phyloP scores from a whole-genome alignment of 495 filamentous ascomycete genomes.

The Aspergillus hancockii region DNA sequence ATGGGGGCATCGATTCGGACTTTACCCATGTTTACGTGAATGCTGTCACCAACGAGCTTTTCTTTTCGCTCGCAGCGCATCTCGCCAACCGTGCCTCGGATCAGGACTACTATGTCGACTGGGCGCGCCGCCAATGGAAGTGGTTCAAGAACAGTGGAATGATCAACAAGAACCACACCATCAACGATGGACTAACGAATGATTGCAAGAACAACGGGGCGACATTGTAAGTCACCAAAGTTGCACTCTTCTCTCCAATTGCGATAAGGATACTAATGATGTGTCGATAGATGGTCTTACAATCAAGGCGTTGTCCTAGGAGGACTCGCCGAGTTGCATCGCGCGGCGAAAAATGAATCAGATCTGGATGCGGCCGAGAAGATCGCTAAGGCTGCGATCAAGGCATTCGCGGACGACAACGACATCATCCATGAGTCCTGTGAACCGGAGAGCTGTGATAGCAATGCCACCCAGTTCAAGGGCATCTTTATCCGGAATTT shows the following conservation, averaged over 20 bases:
- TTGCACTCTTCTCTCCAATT: background rate
- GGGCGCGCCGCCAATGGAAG: slow-evolving; percentile 59
- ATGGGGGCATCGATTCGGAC: slow-evolving; percentile 69
- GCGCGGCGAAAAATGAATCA: slow-evolving; percentile 43
- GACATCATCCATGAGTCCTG: slow-evolving; percentile 64
- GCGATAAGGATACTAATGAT: background rate
- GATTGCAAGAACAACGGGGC: slow-evolving; percentile 65
- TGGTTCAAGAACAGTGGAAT: slow-evolving; percentile 70
- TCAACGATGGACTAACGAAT: slow-evolving; percentile 70
- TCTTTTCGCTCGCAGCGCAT: slow-evolving; percentile 66
- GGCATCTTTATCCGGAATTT: slow-evolving; percentile 77
- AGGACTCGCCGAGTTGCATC: slow-evolving; percentile 66
- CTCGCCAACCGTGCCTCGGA: slow-evolving; percentile 65
- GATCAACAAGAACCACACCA: slow-evolving; percentile 62
- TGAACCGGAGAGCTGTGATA: slow-evolving; percentile 61
- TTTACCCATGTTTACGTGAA: slow-evolving; percentile 61
- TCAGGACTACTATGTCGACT: slow-evolving; percentile 52
- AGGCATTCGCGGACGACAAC: slow-evolving; percentile 50
- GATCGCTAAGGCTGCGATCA: slow-evolving; percentile 68
- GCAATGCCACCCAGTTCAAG: slow-evolving; percentile 72
- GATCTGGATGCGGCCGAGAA: slow-evolving; percentile 55
- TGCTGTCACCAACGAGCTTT: slow-evolving; percentile 77
- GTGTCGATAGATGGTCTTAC: slow-evolving; percentile 59
- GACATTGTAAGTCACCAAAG: slow-evolving; percentile 36
- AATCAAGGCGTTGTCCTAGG: slow-evolving; percentile 81